Conservation (phyloP, 225 moss, liverwort and hornwort genomes). For the Climacium dendroides region DNA sequence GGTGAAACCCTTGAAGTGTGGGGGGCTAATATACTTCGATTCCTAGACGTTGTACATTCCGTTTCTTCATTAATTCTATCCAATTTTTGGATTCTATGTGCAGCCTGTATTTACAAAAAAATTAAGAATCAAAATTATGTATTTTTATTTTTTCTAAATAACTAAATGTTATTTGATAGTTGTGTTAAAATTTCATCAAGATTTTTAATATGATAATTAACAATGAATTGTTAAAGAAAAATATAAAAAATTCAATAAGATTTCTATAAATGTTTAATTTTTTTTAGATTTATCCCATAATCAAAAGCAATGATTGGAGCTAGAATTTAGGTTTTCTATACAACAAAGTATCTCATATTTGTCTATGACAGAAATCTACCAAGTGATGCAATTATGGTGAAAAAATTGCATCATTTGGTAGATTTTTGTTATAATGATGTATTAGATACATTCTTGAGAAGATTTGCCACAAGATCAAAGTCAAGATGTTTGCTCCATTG, state of each 20-base stretch:
- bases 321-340: not conserved
- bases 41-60: not conserved
- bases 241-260: rapidly evolving
- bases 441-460: not conserved
- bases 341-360: not conserved
- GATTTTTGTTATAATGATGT: not conserved
- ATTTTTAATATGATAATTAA: not conserved
- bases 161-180: not conserved
- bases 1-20: not conserved
- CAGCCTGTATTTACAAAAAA: not conserved
- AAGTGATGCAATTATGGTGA: too few relatives aligned
- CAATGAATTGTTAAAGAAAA: not conserved
- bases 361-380: too few relatives aligned
- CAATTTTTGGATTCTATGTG: not conserved
- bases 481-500: not conserved
- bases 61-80: conserved; percentile 27
- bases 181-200: not conserved
- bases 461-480: not conserved
- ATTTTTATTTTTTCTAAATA: not conserved
- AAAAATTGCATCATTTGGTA: not conserved
- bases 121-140: not conserved
- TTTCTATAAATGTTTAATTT: not conserved
- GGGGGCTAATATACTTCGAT: not conserved
- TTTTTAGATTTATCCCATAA: not conserved
- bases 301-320: too few relatives aligned